A percentile compares a stretch with the other conserved stretches of the same genome.
Evolutionary conservation across 2,329 filamentous ascomycete species (phyloP).

Genomic region (Cladosporium phlei): DNA sequence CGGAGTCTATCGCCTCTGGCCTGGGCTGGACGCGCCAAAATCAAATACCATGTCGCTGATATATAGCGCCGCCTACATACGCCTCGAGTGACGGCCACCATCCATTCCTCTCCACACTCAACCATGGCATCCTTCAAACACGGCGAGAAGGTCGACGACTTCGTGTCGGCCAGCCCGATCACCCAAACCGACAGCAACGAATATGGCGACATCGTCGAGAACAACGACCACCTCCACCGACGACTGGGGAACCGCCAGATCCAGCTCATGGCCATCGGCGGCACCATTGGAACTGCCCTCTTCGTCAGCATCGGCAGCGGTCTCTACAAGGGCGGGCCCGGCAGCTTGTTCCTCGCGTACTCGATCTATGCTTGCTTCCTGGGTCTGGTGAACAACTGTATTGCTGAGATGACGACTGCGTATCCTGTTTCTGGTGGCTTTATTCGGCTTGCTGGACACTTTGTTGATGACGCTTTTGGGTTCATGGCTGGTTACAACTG

Average conservation of each 20-base stretch:
- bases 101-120: not conserved
- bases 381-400: conserved; percentile 59
- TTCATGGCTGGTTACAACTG: conserved; percentile 49
- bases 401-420: conserved; percentile 60
- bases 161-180: not conserved
- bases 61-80: not conserved
- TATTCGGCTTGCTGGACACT: conserved; percentile 60
- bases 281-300: conserved; percentile 30
- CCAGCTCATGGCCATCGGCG: conserved; percentile 34
- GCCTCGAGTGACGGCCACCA: not conserved
- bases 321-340: conserved; percentile 46
- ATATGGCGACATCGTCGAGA: conserved; percentile 17
- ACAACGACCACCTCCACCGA: conserved; percentile 28
- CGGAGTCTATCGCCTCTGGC: not conserved
- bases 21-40: not conserved
- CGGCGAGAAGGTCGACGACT: conserved; percentile 3
- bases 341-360: conserved; percentile 56
- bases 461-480: conserved; percentile 60
- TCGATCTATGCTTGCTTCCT: conserved; percentile 52
- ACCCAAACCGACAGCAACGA: not conserved
- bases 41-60: not conserved
- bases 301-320: conserved; percentile 52
- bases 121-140: conserved; percentile 1
- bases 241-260: conserved; percentile 32
- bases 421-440: conserved; percentile 62